Evolutionary conservation across 768 basidiomycete species (phyloP).

Genomic region (Lentinus tigrinus): DNA sequence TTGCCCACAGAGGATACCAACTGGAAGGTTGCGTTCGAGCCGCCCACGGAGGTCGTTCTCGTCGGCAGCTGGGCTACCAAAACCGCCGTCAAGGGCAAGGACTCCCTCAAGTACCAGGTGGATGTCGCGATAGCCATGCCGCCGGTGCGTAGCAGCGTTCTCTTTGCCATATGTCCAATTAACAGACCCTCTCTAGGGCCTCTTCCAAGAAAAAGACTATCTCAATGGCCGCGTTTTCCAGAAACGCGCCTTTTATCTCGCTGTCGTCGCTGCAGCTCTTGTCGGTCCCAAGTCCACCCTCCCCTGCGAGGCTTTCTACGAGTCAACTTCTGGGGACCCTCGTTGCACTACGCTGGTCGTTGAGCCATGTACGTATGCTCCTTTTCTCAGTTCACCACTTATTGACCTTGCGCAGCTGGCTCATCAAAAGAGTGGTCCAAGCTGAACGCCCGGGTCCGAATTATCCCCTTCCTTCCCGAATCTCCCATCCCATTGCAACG

Average conservation of each 20-base stretch:
- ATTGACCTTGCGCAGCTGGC: constrained; percentile 39
- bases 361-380: constrained; percentile 32
- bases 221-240: constrained; percentile 87
- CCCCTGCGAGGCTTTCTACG: constrained; percentile 60
- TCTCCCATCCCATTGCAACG: constrained; percentile 66
- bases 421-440: constrained; percentile 60
- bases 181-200: constrained; percentile 36
- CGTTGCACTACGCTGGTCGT: constrained; percentile 67
- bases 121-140: constrained; percentile 91
- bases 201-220: constrained; percentile 98
- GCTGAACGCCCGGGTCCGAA: constrained; percentile 66
- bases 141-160: constrained; percentile 40
- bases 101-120: constrained; percentile 61
- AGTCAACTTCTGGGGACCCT: constrained; percentile 57
- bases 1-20: constrained; percentile 76
- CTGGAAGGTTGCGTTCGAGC: constrained; percentile 84
- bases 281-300: constrained; percentile 42
- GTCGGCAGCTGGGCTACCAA: constrained; percentile 88
- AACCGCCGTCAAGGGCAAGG: constrained; percentile 69
- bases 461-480: constrained; percentile 66
- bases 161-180: not conserved
- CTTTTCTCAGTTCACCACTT: not conserved
- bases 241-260: constrained; percentile 88
- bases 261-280: constrained; percentile 68
- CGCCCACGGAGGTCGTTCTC: constrained; percentile 72